phyloP scores from a whole-genome alignment of 768 basidiomycete species.

The Postia placenta region DNA sequence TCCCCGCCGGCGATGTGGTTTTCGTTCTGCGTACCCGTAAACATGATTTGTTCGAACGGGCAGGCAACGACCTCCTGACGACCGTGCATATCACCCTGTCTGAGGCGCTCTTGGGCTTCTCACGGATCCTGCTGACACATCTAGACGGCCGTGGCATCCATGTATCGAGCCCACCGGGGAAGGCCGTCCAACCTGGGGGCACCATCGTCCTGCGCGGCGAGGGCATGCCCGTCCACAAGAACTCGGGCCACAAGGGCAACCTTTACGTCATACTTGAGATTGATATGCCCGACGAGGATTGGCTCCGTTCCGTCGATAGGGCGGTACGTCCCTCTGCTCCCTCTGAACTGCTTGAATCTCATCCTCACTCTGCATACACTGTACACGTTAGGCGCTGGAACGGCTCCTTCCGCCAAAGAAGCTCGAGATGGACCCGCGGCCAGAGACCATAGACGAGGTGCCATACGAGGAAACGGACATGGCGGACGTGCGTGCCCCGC shows the following conservation, averaged over 20 bases:
- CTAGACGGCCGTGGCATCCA: constrained; percentile 90
- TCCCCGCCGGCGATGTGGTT: constrained; percentile 86
- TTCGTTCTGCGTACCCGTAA: constrained; percentile 65
- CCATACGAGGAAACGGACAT: constrained; percentile 72
- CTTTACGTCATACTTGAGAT: constrained; percentile 77
- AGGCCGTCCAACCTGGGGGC: constrained; percentile 69
- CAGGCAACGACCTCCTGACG: constrained; percentile 74
- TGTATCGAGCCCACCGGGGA: constrained; percentile 66
- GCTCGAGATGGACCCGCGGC: constrained; percentile 61
- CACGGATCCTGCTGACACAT: constrained; percentile 83
- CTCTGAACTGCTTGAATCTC: not conserved
- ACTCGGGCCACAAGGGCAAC: constrained; percentile 65
- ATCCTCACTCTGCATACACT: constrained; percentile 6
- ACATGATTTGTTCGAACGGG: constrained; percentile 80
- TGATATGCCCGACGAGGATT: constrained; percentile 81
- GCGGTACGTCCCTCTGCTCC: constrained; percentile 34
- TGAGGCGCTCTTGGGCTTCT: constrained; percentile 94
- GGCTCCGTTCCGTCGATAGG: constrained; percentile 62
- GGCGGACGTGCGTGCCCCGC: constrained; percentile 77
- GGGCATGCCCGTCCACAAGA: constrained; percentile 82
- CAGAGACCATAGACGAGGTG: constrained; percentile 64
- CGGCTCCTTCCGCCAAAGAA: constrained; percentile 72
- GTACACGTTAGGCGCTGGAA: constrained; percentile 48
- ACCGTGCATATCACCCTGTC: constrained; percentile 84
- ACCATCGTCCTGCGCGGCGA: constrained; percentile 75